Base-by-base conservation (phyloP, 2,329 filamentous ascomycete species). In the Xylariales sp. region DNA sequence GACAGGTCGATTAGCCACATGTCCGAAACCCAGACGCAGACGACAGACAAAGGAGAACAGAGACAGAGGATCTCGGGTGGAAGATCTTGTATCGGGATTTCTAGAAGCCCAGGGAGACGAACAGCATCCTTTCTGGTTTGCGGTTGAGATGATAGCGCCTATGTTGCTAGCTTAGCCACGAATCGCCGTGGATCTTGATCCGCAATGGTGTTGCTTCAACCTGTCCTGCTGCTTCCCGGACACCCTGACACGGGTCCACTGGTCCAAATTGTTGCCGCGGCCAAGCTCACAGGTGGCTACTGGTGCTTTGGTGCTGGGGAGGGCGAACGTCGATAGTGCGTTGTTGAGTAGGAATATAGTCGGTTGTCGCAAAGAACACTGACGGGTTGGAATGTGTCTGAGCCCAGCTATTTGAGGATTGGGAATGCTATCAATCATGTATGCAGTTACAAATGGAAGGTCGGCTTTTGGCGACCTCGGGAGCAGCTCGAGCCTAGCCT, bases 41-140 rank as follows among this genome's bases (percentile, higher is more conserved):
- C 20, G 21, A 36, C 27, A 14, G 38, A 33, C 25, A 32, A 14
- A 21, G 11, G 32, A 29, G 24, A 27, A 24, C 32, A 36, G 38
- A 21, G 21, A 34, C 21, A 25, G 39, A 35, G 31, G 25, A n/a
- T 27, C 22, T 12, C 22, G 15, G 25, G 31, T 19, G 14, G 18
- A 18, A 40, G 21, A 27, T 16, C 38, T 29, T 33, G 38, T 40
- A 20, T 16, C 28, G 31, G 15, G 24, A 8, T 32, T 32, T 39
- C 25, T 40, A 40, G 38, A 31, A 33, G 38, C 25, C 31, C 9
- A 14, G 14, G 8, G 29, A 14, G 25, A 51, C 49, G 42, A 38
- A 51, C 49, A 40, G 45, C 49, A 51, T 51, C 39, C 42, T 48
- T 45, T 40, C 45, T 45, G 39, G 16, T 16, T 15, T n/a, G 36